A percentile compares a stretch with the other conserved stretches of the same genome.
These are phyloP conservation scores for Rostrohypoxylon terebratum DNA, from an alignment of 495 filamentous ascomycete species.

Conservation along the genomic window DNA sequence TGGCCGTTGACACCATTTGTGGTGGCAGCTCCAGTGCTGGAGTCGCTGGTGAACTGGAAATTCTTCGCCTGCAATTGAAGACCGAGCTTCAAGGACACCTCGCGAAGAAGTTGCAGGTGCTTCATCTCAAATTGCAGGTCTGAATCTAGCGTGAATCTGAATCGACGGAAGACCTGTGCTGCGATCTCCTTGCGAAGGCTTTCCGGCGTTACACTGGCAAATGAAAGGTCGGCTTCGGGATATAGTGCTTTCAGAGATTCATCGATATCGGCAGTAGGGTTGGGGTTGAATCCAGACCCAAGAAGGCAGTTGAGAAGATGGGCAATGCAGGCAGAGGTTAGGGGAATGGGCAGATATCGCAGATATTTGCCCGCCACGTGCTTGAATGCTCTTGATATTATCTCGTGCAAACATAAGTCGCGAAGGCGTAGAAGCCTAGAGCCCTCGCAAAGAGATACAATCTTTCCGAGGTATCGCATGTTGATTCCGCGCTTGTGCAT, in stretches of 20 bases:
- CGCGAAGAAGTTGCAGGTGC: conserved; percentile 87
- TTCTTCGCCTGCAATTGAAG: conserved; percentile 87
- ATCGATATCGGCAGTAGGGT: conserved; percentile 81
- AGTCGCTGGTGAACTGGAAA: conserved; percentile 71
- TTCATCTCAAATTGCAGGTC: conserved; percentile 74
- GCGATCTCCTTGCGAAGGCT: conserved; percentile 76
- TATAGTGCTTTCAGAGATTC: conserved; percentile 78
- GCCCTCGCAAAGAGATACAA: conserved; percentile 77
- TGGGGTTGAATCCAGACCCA: conserved; percentile 78
- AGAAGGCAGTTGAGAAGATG: conserved; percentile 97
- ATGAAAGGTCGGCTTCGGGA: conserved; percentile 83
- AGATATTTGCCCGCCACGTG: conserved; percentile 85
- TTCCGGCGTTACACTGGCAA: conserved; percentile 79
- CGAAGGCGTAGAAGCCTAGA: conserved; percentile 80
- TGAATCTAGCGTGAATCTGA: conserved; percentile 76
- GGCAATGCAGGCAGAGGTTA: conserved; percentile 79
- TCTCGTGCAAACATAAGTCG: conserved; percentile 85
- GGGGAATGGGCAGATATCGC: conserved; percentile 79
- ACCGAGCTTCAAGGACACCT: conserved; percentile 89
- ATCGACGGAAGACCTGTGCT: conserved; percentile 76
- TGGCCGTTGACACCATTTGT: conserved; percentile 53
- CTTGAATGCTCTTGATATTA: conserved; percentile 94
- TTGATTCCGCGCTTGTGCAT: conserved; percentile 99
- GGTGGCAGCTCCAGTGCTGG: conserved; percentile 27
- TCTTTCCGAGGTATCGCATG: conserved; percentile 89